These are phyloP conservation scores for Lathyrus oleraceus DNA, from an alignment of 306 rosid genomes.

Conservation along the genomic window DNA sequence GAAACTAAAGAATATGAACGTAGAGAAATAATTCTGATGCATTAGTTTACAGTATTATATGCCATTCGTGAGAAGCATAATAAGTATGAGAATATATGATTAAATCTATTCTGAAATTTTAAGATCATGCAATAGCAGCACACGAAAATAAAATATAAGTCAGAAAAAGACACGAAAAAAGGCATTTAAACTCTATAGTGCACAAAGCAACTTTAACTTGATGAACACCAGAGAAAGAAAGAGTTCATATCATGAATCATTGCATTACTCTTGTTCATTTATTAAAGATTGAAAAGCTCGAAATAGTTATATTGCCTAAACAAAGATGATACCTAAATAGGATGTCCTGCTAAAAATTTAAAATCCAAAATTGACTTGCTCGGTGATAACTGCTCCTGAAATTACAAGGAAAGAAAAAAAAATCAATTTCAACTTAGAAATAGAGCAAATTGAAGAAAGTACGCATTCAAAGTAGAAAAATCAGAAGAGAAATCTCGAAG, in stretches of 20 bases:
- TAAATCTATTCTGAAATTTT: constrained; percentile 3
- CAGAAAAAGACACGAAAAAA: neutral
- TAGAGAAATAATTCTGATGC: neutral
- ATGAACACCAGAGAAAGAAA: neutral
- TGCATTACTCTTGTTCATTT: constrained; percentile 1
- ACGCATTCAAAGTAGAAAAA: neutral
- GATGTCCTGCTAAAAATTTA: constrained; percentile 8
- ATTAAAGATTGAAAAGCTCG: neutral
- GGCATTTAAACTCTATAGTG: neutral
- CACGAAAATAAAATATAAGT: neutral
- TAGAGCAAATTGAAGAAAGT: neutral
- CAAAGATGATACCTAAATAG: constrained; percentile 11
- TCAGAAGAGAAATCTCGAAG: neutral
- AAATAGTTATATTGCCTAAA: neutral
- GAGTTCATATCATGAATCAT: constrained; percentile 10
- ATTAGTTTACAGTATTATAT: neutral
- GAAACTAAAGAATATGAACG: neutral
- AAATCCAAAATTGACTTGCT: constrained; percentile 4
- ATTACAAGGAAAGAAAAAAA: neutral
- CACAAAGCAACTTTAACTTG: neutral
- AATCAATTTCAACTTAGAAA: neutral
- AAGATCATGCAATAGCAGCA: neutral
- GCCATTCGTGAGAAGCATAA: constrained; percentile 12
- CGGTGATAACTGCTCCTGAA: constrained; percentile 2
- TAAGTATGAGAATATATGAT: neutral